Conservation (phyloP, 805 yeast genomes). For the Hanseniaspora thailandica region DNA sequence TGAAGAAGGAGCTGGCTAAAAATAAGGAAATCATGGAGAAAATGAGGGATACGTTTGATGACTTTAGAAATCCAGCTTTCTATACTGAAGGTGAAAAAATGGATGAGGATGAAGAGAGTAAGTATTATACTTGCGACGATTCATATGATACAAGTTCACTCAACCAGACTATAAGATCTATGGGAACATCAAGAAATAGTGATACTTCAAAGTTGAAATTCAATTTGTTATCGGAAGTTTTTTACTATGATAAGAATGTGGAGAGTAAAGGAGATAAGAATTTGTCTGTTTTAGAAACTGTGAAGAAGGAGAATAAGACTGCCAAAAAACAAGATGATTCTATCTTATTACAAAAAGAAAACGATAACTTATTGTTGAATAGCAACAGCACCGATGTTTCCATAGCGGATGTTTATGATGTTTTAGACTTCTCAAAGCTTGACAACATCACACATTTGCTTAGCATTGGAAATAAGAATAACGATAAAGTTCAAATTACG, state of each 20-base stretch:
- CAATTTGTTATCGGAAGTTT: slow-evolving; percentile 8
- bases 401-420: neutral
- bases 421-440: neutral
- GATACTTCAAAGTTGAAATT: slow-evolving; percentile 3
- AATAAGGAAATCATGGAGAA: neutral
- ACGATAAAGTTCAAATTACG: neutral
- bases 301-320: neutral
- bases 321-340: neutral
- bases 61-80: slow-evolving; percentile 5
- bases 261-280: neutral
- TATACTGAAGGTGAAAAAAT: no score
- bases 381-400: neutral
- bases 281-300: slow-evolving; percentile 2
- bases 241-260: neutral
- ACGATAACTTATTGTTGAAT: neutral
- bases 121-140: neutral
- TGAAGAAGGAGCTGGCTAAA: neutral
- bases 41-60: neutral
- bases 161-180: neutral
- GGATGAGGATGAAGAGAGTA: neutral
- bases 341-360: neutral
- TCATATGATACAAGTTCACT: neutral
- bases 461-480: neutral
- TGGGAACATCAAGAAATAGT: neutral
- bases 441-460: neutral